Evolutionary conservation across 2,329 filamentous ascomycete species (phyloP), one percentile per base, ranked within the genome.

Genomic region (Grosmannia serpens): DNA sequence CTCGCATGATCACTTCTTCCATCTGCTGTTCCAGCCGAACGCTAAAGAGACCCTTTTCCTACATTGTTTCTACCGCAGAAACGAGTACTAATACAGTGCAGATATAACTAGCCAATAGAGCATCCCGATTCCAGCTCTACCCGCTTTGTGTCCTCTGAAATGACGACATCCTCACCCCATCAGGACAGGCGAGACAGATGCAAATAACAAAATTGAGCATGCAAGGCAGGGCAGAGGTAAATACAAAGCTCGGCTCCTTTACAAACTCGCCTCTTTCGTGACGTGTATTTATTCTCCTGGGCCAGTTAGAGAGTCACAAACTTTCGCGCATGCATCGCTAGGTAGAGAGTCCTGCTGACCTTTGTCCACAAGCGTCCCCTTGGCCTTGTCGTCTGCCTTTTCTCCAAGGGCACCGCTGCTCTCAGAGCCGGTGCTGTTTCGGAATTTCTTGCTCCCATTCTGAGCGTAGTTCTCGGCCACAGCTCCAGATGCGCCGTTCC

Each of bases 401-500:
- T 29, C 31, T 3, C n/a, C 13, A 24, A 27, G 38, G 29, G 29
- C 27, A 17, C 29, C 38, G 29, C 41, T 41, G 8, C 49, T 24
- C 1, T 17, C 57, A 26, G 56, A 49, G 53, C 56, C 51, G 1
- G 27, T 46, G 27, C 50, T 54, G 20, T 55, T 26, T 15, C 53
- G 38, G 27, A 47, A 31, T 7, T 31, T 26, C 3, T 27, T 27
- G 26, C 26, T 31, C 38, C 41, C 50, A 27, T 59, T 59, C 5
- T 27, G 27, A 26, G n/a, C 24, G 15, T 44, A 33, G 17, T 31
- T 29, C 8, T 54, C 53, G 29, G 27, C 44, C 26, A 13, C 3
- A 6, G 17, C 46, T n/a, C 35, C 56, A 33, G 41, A 6, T 1
- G 38, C 44, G 13, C 27, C 58, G 13, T 62, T 62, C 15, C 68